These are phyloP conservation scores for Cyberlindnera mississippiensis DNA, from an alignment of 805 yeast species.

Conservation along the genomic window DNA sequence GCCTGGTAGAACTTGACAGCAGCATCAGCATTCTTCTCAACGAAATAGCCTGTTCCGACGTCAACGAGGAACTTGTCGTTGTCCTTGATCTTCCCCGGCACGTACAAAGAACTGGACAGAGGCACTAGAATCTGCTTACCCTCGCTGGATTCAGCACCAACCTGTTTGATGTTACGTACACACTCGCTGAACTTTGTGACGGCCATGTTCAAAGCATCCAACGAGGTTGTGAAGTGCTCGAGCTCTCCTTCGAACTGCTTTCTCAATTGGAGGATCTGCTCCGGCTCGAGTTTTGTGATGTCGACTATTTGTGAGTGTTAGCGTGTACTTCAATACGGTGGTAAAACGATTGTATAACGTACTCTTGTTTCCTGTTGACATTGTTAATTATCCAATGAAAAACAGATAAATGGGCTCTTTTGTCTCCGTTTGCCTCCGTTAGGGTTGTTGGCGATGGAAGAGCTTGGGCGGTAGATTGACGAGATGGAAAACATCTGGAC, in stretches of 20 bases:
- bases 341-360: not conserved
- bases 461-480: no score
- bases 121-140: slow-evolving; percentile 71
- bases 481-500: not conserved
- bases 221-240: slow-evolving; percentile 79
- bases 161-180: slow-evolving; percentile 57
- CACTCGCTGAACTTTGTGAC: slow-evolving; percentile 81
- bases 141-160: slow-evolving; percentile 39
- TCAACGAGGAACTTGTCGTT: slow-evolving; percentile 78
- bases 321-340: not conserved
- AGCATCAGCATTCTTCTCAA: slow-evolving; percentile 68
- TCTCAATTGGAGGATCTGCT: slow-evolving; percentile 81
- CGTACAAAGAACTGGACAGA: slow-evolving; percentile 80
- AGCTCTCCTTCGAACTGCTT: slow-evolving; percentile 81
- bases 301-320: slow-evolving; percentile 43
- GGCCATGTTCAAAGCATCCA: slow-evolving; percentile 80
- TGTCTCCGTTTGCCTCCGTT: not conserved
- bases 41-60: slow-evolving; percentile 93
- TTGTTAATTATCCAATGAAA: slow-evolving; percentile 1
- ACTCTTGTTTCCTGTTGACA: slow-evolving; percentile 16
- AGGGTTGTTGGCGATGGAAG: no score
- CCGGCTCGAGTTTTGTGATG: slow-evolving; percentile 66
- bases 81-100: slow-evolving; percentile 75
- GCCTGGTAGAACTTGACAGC: slow-evolving; percentile 68
- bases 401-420: not conserved